Evolutionary conservation across 345 rosid genomes (phyloP), one percentile per base, ranked within the genome.

Genomic region (Chamaenerion angustifolium): DNA sequence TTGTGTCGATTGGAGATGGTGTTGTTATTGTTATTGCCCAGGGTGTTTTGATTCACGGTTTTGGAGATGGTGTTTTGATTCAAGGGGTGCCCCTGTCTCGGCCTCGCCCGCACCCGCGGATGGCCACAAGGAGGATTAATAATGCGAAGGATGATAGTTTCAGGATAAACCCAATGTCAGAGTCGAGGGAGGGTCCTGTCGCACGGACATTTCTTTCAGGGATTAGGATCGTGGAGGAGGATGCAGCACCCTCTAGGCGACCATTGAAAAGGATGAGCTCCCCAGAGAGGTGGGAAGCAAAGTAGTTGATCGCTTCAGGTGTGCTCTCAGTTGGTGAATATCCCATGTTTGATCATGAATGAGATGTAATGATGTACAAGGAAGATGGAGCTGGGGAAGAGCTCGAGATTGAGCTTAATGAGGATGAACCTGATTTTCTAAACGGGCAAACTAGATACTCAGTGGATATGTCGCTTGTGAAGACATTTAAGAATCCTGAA

Each of bases 341-440:
- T 65, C 98, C 94, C 0, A 66, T 72, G 81, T 83, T 78, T 72
- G 94, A 90, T 66, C 83, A 86, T 6, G 94, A 90, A 18, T 86
- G 79, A 16, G 86, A 81, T 68, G 98, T 88, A 41, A 51, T 86
- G 75, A 54, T 69, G 58, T 80, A 88, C 59, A 80, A 81, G 58
- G 94, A 84, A 56, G 94, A 88, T 63, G 87, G 82, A 44, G 84
- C 76, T 45, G 96, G 83, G 77, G 92, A 86, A 59, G 88, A 83
- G 72, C 86, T 90, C 67, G 98, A 86, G 74, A 75, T 86, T 63
- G 96, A 83, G 80, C 40, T 86, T 72, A 90, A 90, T 21, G 94
- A 86, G 52, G 94, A 83, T 37, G 92, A 83, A 60, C 98, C 92
- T 35, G 82, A 82, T 12, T 86, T 86, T 64, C 71, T 90, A 65